These are phyloP conservation scores for Calonectria ilicicola DNA, from an alignment of 2,329 filamentous ascomycete genomes.

Conservation along the genomic window DNA sequence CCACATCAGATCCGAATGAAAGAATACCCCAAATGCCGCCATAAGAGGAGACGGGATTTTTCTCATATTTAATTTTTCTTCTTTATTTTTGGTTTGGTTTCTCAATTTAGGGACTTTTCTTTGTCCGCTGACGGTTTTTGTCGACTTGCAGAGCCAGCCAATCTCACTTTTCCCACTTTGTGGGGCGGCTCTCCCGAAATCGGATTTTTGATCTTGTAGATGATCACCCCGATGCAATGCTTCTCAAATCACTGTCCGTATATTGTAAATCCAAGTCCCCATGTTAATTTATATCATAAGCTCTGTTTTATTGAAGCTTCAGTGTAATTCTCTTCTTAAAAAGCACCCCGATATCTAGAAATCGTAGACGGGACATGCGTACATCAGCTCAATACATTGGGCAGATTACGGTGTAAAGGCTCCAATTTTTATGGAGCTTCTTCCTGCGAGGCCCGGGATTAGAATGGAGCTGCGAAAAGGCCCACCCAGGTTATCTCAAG, in stretches of 20 bases:
- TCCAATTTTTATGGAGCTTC: conserved; percentile 1
- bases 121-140: neutral
- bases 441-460: neutral
- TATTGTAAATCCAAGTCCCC: neutral
- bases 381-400: neutral
- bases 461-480: neutral
- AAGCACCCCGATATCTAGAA: neutral
- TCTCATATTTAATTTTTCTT: neutral
- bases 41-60: neutral
- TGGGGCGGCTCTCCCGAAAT: neutral
- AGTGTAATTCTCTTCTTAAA: no score
- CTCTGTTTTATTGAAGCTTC: no score
- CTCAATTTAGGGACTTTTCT: neutral
- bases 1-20: neutral
- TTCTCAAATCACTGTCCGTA: neutral
- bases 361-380: neutral
- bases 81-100: neutral
- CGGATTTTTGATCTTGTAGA: neutral
- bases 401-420: neutral
- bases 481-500: neutral
- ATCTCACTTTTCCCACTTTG: neutral
- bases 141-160: no score
- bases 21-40: neutral
- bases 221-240: neutral
- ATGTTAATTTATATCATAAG: no score